Evolutionary conservation across 2,329 filamentous ascomycete species (phyloP).

Genomic region (Verticillium albo-atrum): DNA sequence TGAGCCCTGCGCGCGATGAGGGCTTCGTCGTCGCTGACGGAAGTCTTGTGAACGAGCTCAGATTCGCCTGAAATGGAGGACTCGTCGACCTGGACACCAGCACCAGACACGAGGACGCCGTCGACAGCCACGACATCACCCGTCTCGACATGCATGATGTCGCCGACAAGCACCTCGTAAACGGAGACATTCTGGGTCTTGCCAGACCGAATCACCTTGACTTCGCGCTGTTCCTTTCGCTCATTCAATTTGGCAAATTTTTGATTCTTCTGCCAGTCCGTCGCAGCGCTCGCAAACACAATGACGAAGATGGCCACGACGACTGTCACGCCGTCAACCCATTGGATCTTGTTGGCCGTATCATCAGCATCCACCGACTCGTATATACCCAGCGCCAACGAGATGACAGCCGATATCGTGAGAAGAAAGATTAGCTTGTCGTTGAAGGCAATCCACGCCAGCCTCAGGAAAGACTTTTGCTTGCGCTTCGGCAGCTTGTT

Average conservation of each 20-base stretch:
- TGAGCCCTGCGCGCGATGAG: constrained; percentile 47
- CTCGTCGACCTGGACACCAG: constrained; percentile 60
- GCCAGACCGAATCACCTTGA: constrained; percentile 75
- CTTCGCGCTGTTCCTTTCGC: constrained; percentile 70
- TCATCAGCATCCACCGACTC: constrained; percentile 57
- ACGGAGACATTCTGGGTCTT: constrained; percentile 65
- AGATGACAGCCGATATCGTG: constrained; percentile 67
- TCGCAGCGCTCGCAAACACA: constrained; percentile 70
- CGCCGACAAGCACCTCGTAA: constrained; percentile 68
- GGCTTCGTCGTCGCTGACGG: constrained; percentile 60
- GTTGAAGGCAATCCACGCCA: constrained; percentile 78
- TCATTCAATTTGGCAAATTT: constrained; percentile 77
- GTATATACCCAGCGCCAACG: constrained; percentile 69
- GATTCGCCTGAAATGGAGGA: constrained; percentile 75
- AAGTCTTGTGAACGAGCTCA: constrained; percentile 63
- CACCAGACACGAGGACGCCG: constrained; percentile 64
- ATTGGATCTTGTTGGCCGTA: constrained; percentile 58
- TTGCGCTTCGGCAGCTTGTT: constrained; percentile 67
- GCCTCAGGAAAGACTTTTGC: constrained; percentile 62
- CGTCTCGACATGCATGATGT: constrained; percentile 68
- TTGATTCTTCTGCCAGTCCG: constrained; percentile 78
- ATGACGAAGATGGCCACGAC: constrained; percentile 73
- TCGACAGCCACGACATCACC: constrained; percentile 70
- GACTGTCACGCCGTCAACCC: constrained; percentile 79
- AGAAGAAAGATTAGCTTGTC: constrained; percentile 74